Base-by-base conservation (phyloP, 306 rosid genomes). In the Cajanus cajan region DNA sequence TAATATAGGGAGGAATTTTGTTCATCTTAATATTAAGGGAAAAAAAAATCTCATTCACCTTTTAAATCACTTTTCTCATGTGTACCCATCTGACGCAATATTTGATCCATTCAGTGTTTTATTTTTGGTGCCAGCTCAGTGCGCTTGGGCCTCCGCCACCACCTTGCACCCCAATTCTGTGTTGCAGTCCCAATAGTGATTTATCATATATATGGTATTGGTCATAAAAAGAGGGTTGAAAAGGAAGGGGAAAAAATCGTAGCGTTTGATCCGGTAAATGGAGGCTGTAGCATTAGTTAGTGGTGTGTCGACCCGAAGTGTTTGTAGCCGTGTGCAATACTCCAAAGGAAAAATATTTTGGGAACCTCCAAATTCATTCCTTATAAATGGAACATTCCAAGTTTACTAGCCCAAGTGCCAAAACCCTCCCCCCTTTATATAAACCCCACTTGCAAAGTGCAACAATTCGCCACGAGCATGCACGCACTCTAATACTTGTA, bases 191-290 rank as follows among this genome's bases (percentile, higher is more conserved):
- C 4, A 45, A 68, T 3, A 39, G 57, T 47, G 73, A 61, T 15
- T 7, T 24, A 13, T 4, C 9, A 4, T 31, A 28, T 28, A 28
- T 3, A 28, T 28, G 3, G 1, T 28, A 3, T 28, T 15, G 67
- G 85, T 76, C 77, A 76, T 58, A 75, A 45, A 82, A 58, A 22
- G n/a, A 58, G 65, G 73, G 40, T 82, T 36, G 48, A 45, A 79
- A 43, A 58, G 34, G 5, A 12, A 47, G 2, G 40, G 28, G 2
- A 11, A 28, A 5, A 1, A 24, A 25, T 19, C 25, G 21, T 4
- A 73, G 5, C 2, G 4, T 74, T 59, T 61, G 61, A 45, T 11
- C 40, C 4, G 28, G 67, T 66, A 24, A 37, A 39, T 50, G 33
- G 64, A 13, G 28, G 41, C 18, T 21, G 19, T 33, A 31, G 9